These are phyloP conservation scores for Mucor sp. DNA, from an alignment of 371 early-diverging fungal species.

Conservation along the genomic window DNA sequence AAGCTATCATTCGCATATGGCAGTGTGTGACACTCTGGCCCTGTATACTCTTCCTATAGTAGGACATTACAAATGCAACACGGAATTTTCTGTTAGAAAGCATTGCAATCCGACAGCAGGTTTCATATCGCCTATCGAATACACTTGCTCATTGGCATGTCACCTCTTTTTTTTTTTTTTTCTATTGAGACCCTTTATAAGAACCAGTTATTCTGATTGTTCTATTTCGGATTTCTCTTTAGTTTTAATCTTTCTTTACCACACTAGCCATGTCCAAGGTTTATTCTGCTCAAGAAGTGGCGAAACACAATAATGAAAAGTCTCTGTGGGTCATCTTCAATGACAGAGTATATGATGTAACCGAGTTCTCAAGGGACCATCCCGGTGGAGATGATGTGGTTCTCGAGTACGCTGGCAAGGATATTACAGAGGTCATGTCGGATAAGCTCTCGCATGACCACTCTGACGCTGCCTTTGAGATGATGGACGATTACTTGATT, in stretches of 20 bases:
- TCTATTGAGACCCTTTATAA: background rate
- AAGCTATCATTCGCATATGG: background rate
- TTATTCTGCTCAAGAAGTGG: constrained; percentile 65
- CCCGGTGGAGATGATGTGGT: constrained; percentile 83
- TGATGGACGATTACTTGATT: constrained; percentile 80
- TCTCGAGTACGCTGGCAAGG: constrained; percentile 75
- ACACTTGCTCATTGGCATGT: background rate
- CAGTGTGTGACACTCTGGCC: background rate
- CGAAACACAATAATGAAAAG: constrained; percentile 61
- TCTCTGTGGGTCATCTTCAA: constrained; percentile 79
- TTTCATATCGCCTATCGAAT: background rate
- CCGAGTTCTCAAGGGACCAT: constrained; percentile 79
- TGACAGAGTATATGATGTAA: constrained; percentile 84
- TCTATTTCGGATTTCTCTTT: background rate
- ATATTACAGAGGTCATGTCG: constrained; percentile 72
- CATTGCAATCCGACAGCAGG: background rate
- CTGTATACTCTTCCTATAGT: background rate
- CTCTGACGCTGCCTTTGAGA: constrained; percentile 81
- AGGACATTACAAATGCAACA: background rate
- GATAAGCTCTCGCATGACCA: constrained; percentile 81
- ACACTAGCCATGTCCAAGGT: constrained; percentile 2
- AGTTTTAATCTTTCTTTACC: background rate
- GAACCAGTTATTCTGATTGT: background rate
- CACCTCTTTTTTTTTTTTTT: background rate
- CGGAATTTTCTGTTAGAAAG: background rate